A percentile compares a stretch with the other conserved stretches of the same genome.
phyloP scores from a whole-genome alignment of 2,329 filamentous ascomycete genomes.

The Verticillium isaacii region DNA sequence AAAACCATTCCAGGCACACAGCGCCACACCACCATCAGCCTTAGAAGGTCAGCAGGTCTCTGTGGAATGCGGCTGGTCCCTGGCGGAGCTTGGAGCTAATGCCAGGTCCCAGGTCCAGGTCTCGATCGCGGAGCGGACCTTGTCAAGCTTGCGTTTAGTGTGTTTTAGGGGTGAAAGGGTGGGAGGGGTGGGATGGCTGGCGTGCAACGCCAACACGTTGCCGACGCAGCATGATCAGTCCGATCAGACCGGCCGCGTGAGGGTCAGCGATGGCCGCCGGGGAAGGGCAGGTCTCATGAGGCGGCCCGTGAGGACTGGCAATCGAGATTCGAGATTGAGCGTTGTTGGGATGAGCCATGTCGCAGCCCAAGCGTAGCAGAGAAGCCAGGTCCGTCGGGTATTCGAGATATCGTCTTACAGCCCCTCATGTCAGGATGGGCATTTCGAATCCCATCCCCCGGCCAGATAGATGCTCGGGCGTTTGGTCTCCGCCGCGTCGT shows the following conservation, averaged over 20 bases:
- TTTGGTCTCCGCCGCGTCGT: neutral
- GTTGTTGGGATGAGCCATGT: neutral
- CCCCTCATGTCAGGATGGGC: neutral
- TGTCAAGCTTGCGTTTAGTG: neutral
- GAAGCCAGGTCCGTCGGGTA: neutral
- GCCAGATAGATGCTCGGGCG: neutral
- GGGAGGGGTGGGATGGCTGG: neutral
- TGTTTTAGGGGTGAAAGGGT: neutral
- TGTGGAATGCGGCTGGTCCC: neutral
- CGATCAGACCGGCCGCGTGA: neutral
- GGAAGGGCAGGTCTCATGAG: neutral
- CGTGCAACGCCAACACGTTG: neutral
- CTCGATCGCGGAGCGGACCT: neutral
- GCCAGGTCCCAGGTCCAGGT: conserved; percentile 2
- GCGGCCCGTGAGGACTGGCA: neutral
- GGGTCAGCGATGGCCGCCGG: neutral
- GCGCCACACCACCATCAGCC: neutral
- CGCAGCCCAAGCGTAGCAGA: neutral
- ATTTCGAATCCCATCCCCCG: neutral
- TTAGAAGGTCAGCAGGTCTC: neutral
- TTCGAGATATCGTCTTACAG: neutral
- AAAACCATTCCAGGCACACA: neutral
- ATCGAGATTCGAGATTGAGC: neutral
- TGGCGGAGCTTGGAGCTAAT: conserved; percentile 1
- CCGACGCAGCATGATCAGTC: neutral